Base-by-base conservation (phyloP, 1,139 yeast genomes). In the Yamadazyma taylorii region DNA sequence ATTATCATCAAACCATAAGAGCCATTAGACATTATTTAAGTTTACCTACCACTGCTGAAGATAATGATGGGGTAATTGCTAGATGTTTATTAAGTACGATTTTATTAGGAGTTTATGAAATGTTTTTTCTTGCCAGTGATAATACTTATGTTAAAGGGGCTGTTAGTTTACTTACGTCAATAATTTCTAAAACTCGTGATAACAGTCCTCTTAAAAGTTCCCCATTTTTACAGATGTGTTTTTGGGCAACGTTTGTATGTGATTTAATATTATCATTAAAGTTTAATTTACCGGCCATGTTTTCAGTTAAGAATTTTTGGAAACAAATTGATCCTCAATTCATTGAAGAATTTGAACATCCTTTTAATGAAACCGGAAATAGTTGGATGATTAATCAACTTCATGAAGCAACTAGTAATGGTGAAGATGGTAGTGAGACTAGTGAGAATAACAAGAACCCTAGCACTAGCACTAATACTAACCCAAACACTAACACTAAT, bases 131-230 rank as follows among this genome's bases (percentile, higher is more conserved):
- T 26, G 68, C 69, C 4, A 52, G 56, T n/a, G 69, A 64, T 34
- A 58, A 58, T 23, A 60, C 66, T 8, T 63, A 64, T 39, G 62
- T 63, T 30, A 63, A 61, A 40, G 69, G 69, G 1, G 71, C 71
- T 1, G 58, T 61, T 3, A 55, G 61, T 26, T 56, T 65, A 10
- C 47, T 65, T 21, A 49, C 61, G 16, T 55, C 66, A 2, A 54
- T 65, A 2, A 47, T 63, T 25, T 43, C 52, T 22, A 56, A 50
- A 34, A 41, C 47, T n/a, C 44, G 44, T n/a, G 45, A 40, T 12
- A 37, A 46, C 9, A 44, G 43, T 19, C 47, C 52, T 8, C 50
- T 65, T 34, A 53, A 51, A 29, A 45, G 43, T 24, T 61, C 66
- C 1, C 64, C 61, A 4, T 63, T 66, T 37, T 56, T 60, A 36